A percentile compares a stretch with the other conserved stretches of the same genome.
Conservation (phyloP, 2,329 filamentous ascomycete genomes). For the Epicoccum sorghinum region DNA sequence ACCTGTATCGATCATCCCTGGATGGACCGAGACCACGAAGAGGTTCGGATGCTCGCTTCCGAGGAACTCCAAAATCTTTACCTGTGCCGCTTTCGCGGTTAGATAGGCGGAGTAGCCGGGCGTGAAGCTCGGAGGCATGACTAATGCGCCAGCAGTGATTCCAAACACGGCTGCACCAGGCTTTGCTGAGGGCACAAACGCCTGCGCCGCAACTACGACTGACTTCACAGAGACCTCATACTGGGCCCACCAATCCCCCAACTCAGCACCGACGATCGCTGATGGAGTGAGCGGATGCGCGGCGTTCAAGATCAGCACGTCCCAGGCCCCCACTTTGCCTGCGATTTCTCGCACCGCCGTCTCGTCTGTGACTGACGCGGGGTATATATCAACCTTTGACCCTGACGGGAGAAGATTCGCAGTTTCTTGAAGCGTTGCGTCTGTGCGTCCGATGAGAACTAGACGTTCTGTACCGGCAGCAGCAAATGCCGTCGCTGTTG, state of each 20-base stretch:
- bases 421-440: slow-evolving; percentile 10
- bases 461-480: slow-evolving; percentile 51
- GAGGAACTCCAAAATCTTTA: slow-evolving; percentile 40
- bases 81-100: not conserved
- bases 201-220: slow-evolving; percentile 18
- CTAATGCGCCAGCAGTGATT: slow-evolving; percentile 20
- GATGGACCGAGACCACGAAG: slow-evolving; percentile 42
- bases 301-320: not conserved
- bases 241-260: slow-evolving; percentile 26
- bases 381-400: not conserved
- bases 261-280: slow-evolving; percentile 7
- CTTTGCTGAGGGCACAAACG: slow-evolving; percentile 23
- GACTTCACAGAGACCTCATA: slow-evolving; percentile 32
- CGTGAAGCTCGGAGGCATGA: not conserved
- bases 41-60: slow-evolving; percentile 44
- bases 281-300: slow-evolving; percentile 14
- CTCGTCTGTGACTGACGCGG: not conserved
- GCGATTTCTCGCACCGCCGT: not conserved
- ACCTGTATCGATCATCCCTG: slow-evolving; percentile 45
- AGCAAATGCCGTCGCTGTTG: slow-evolving; percentile 52
- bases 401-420: not conserved
- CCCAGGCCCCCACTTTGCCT: not conserved
- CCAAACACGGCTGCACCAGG: not conserved
- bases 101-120: not conserved
- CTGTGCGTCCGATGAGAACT: slow-evolving; percentile 50